These are phyloP conservation scores for Skeletonema grethae DNA, from an alignment of 108 stramenopile genomes.

Conservation along the genomic window DNA sequence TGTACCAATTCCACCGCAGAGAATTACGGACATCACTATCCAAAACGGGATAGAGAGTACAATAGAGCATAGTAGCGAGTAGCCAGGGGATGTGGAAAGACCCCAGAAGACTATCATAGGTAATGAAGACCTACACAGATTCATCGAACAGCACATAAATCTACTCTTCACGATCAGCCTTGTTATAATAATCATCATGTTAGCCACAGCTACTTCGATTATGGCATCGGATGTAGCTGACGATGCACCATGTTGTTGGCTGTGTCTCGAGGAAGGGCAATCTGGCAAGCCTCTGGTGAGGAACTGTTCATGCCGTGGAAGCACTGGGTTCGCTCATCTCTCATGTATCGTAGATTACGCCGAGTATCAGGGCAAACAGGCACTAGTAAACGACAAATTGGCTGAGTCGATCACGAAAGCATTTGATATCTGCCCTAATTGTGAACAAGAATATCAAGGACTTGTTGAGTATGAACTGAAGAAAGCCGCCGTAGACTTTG, in stretches of 20 bases:
- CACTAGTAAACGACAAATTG: not conserved
- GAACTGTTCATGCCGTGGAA: slow-evolving; percentile 18
- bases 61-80: too few relatives aligned
- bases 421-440: not conserved
- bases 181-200: too few relatives aligned
- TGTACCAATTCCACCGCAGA: too few relatives aligned
- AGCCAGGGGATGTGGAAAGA: too few relatives aligned
- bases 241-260: slow-evolving; percentile 12
- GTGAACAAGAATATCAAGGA: not conserved
- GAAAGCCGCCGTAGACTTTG: not conserved
- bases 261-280: slow-evolving; percentile 16
- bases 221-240: not conserved
- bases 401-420: not conserved
- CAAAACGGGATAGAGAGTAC: too few relatives aligned
- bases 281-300: slow-evolving; percentile 7
- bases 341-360: slow-evolving; percentile 22
- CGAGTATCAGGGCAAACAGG: not conserved
- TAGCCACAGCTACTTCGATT: too few relatives aligned
- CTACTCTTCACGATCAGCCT: too few relatives aligned
- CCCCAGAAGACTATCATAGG: too few relatives aligned
- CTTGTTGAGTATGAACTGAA: not conserved
- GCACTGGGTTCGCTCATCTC: slow-evolving; percentile 15
- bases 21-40: too few relatives aligned
- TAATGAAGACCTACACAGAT: too few relatives aligned
- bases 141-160: too few relatives aligned